Conservation (phyloP, 2,329 filamentous ascomycete genomes). For the Ceratocystiopsis minuta region DNA sequence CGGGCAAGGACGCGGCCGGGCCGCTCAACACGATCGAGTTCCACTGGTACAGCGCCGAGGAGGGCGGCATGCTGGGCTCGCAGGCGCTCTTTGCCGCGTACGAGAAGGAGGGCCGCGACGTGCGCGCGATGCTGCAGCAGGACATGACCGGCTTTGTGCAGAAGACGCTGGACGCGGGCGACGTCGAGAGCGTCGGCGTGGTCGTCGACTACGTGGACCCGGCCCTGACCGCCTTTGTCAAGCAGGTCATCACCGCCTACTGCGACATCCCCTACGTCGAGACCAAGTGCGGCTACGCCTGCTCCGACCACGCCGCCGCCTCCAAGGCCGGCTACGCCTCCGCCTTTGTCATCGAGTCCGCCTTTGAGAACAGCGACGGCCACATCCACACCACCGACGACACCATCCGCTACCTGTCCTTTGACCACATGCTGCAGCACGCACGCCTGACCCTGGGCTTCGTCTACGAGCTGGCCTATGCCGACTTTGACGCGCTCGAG, state of each 20-base stretch:
- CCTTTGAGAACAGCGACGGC: conserved; percentile 42
- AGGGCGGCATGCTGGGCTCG: conserved; percentile 71
- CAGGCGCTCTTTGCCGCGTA: conserved; percentile 80
- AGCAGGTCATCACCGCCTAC: conserved; percentile 71
- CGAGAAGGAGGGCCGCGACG: conserved; percentile 49
- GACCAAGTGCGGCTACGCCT: conserved; percentile 36
- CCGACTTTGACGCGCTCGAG: conserved; percentile 17
- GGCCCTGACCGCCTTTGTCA: conserved; percentile 74
- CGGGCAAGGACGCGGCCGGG: conserved; percentile 32
- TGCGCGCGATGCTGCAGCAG: conserved; percentile 96
- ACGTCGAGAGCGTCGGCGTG: conserved; percentile 73
- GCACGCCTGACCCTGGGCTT: conserved; percentile 31
- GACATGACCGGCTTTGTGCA: conserved; percentile 91
- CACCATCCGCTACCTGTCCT: conserved; percentile 49
- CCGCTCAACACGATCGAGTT: conserved; percentile 82
- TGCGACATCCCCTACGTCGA: conserved; percentile 50
- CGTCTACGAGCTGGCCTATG: conserved; percentile 26
- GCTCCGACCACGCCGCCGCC: conserved; percentile 52
- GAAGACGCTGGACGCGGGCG: conserved; percentile 63
- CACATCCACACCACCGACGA: conserved; percentile 61
- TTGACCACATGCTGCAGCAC: conserved; percentile 48
- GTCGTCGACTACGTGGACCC: conserved; percentile 83
- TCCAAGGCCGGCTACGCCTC: conserved; percentile 48
- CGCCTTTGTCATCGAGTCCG: conserved; percentile 44
- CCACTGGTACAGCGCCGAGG: conserved; percentile 88